phyloP scores from a whole-genome alignment of 2,329 filamentous ascomycete species.

The Leptosphaerulina australis region DNA sequence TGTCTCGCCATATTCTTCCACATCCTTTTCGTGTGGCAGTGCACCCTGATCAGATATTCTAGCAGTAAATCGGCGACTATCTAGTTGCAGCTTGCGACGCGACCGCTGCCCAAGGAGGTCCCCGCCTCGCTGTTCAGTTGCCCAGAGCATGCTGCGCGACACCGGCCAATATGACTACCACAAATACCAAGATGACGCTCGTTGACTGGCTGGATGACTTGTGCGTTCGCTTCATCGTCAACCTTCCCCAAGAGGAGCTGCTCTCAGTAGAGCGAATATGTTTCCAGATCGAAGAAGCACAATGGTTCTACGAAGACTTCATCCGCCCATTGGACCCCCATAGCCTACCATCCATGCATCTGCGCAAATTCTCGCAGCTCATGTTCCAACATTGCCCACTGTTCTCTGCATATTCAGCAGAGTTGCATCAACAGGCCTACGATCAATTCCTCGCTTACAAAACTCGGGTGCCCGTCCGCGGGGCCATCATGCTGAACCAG shows the following conservation, averaged over 20 bases:
- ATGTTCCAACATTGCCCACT: conserved; percentile 96
- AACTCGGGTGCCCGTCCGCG: conserved; percentile 88
- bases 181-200: conserved; percentile 79
- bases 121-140: conserved; percentile 21
- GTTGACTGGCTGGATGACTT: conserved; percentile 98
- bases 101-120: conserved; percentile 12
- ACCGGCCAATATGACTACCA: conserved; percentile 52
- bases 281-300: conserved; percentile 98
- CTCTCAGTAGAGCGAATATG: conserved; percentile 91
- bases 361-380: conserved; percentile 83
- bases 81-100: conserved; percentile 14
- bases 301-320: conserved; percentile 99
- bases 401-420: conserved; percentile 77
- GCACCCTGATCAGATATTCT: conserved; percentile 14
- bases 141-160: conserved; percentile 65
- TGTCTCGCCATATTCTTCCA: conserved; percentile 19
- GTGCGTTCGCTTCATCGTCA: conserved; percentile 97
- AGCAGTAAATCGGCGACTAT: conserved; percentile 9
- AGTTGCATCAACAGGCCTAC: conserved; percentile 81
- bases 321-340: conserved; percentile 86
- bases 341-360: conserved; percentile 79
- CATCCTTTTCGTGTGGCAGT: conserved; percentile 41
- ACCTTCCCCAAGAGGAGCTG: conserved; percentile 89
- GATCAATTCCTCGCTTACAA: conserved; percentile 95
- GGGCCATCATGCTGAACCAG: conserved; percentile 89